Evolutionary conservation across 2,329 filamentous ascomycete species (phyloP), one percentile per base, ranked within the genome.

Genomic region (Venturia carpophila): DNA sequence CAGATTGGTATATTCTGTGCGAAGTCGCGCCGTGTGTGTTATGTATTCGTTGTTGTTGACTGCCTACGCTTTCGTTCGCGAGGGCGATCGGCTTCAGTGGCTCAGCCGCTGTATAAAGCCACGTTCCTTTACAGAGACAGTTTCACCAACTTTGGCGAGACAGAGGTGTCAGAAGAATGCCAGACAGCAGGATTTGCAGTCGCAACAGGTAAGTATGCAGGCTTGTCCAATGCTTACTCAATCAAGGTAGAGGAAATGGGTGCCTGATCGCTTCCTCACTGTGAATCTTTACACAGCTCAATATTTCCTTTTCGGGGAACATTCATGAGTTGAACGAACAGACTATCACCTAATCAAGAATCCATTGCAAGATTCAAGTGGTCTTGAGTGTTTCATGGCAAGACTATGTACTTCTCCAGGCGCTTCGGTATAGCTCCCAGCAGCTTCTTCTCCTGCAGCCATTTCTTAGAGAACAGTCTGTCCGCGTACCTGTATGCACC

Each of bases 401-500:
- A 79, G 68, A 97, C 92, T 76, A 97, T 95, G 77, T 99, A 97
- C 82, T 92, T 96, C 75, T 90, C 85, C 74, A 97, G 77, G 73
- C 90, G 87, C 79, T 90, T 84, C 7, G 94, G 94, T 74, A 99
- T 88, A 55, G 92, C 87, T 37, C 80, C 84, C 58, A 94, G 76
- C 69, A 99, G 79, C 66, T 89, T 89, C 86, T 97, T 99, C 72
- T 87, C 85, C 75, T 87, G 82, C 70, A 99, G 78, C 94, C 94
- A 99, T 76, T 89, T 92, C 75, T 85, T 86, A 58, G 91, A 96
- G 79, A 99, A 99, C 68, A 99, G 76, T 43, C 94, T 83, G 69
- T 99, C 94, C 5, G 94, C 94, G 75, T 99, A 99, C 72, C 94
- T 82, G 75, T 99, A 97, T n/a, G 94, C 94, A 67, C 94, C 94